Conservation (phyloP, 345 rosid genomes). For the Psidium guajava region DNA sequence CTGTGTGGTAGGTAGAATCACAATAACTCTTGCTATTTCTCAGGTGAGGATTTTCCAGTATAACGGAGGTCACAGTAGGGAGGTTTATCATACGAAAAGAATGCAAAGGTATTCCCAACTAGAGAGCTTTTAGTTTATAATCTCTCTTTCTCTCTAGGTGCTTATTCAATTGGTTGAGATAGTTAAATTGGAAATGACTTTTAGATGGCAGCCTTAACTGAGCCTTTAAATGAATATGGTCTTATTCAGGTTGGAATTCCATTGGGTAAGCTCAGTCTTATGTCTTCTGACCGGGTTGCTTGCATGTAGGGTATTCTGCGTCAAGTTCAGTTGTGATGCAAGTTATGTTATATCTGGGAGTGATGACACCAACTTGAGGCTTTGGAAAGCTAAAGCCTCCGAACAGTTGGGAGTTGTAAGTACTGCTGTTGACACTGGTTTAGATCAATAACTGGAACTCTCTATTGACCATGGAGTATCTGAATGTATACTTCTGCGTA, state of each 20-base stretch:
- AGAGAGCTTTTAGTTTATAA: not conserved
- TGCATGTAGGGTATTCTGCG: slow-evolving; percentile 70
- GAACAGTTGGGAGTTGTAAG: slow-evolving; percentile 97
- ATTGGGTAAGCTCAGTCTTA: not conserved
- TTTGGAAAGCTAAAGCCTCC: slow-evolving; percentile 98
- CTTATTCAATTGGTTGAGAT: not conserved
- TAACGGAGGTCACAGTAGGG: slow-evolving; percentile 91
- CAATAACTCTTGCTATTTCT: not conserved
- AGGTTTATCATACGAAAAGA: slow-evolving; percentile 95
- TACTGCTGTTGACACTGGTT: not conserved
- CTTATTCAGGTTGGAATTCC: not conserved
- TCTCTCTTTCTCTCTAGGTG: not conserved
- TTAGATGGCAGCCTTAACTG: not conserved
- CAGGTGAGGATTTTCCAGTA: slow-evolving; percentile 86
- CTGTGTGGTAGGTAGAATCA: not conserved
- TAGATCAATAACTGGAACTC: no score
- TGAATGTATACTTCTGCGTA: not conserved
- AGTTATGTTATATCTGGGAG: slow-evolving; percentile 89
- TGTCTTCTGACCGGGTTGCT: not conserved
- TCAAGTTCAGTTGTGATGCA: slow-evolving; percentile 90
- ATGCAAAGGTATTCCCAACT: slow-evolving; percentile 73
- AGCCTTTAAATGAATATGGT: not conserved
- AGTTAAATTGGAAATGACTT: not conserved
- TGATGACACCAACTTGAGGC: slow-evolving; percentile 87
- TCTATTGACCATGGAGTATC: no score